Percentiles rank a stretch among this genome's conserved stretches.
Conservation (phyloP, 352 stramenopile genomes). For the Phytophthora chlamydospora region DNA sequence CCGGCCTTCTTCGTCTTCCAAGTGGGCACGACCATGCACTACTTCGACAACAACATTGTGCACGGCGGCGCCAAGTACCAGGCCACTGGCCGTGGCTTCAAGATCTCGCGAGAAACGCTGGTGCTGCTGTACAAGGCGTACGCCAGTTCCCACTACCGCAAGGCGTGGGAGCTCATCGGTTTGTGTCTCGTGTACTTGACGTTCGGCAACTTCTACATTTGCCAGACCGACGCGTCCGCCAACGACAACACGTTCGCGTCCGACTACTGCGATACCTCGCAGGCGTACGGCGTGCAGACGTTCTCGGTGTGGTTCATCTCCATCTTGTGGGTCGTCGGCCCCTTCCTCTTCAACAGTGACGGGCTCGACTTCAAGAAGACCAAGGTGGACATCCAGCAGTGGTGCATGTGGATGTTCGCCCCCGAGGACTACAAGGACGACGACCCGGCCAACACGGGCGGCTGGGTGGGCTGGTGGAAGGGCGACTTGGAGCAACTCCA, state of each 20-base stretch:
- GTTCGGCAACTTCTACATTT: conserved; percentile 77
- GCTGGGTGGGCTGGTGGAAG: conserved; percentile 83
- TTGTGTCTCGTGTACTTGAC: conserved; percentile 70
- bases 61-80: conserved; percentile 81
- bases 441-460: conserved; percentile 64
- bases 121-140: conserved; percentile 83
- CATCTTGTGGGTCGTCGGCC: conserved; percentile 65
- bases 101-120: conserved; percentile 82
- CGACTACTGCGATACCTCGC: conserved; percentile 68
- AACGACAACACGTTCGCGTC: conserved; percentile 60
- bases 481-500: conserved; percentile 65
- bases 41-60: conserved; percentile 83
- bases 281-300: conserved; percentile 77
- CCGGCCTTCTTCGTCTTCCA: conserved; percentile 84
- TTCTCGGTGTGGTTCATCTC: conserved; percentile 86
- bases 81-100: conserved; percentile 82
- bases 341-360: conserved; percentile 86
- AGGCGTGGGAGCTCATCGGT: conserved; percentile 76
- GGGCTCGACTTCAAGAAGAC: conserved; percentile 79
- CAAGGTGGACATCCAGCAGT: conserved; percentile 67
- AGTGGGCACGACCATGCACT: conserved; percentile 85
- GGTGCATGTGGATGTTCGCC: conserved; percentile 78
- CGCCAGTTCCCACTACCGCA: conserved; percentile 73
- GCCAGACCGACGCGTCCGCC: conserved; percentile 51
- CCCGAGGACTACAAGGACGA: conserved; percentile 67